Evolutionary conservation across 345 rosid species (phyloP), one percentile per base, ranked within the genome.

Genomic region (Trapa bicornis): DNA sequence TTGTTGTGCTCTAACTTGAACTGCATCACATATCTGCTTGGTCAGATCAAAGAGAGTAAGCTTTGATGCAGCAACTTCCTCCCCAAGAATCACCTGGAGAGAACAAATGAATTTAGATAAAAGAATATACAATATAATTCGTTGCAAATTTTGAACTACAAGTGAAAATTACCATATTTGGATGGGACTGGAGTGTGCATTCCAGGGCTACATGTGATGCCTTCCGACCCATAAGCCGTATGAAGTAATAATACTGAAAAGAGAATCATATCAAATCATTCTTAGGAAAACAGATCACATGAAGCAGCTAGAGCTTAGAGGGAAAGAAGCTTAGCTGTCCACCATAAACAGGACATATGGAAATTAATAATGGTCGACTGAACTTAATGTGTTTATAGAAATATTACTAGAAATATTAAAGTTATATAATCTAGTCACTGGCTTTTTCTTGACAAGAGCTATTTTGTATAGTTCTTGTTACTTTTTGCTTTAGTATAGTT

Each of bases 1-100:
- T 85, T 82, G 85, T 58, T 75, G 82, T 12, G 97, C 96, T 76
- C 99, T 87, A 61, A 92, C 92, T 82, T 87, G 96, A 73, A 95
- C 92, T 35, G 99, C 97, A 82, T 95, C 99, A 54, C 99, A 95
- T 64, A 91, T 83, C 80, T 91, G 92, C 69, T 74, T 84, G 41
- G 99, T 84, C 61, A 95, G 71, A 78, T 95, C 99, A 75, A 91
- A 91, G 69, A 94, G 86, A 16, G 99, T 94, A 78, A 94, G 86
- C 86, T 94, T 91, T 52, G 99, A 94, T 66, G 97, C 96, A 72
- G 99, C 96, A 66, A 94, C 96, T 80, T 94, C 99, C 85, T 94
- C 99, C 8, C 96, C 99, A 52, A 94, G 87, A 73, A 91, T 83
- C 52, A 91, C 96, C 99, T 91, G 82, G 37, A 33, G 68, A 53